Conservation (phyloP, 805 yeast species). For the Blastobotrys robertii region DNA sequence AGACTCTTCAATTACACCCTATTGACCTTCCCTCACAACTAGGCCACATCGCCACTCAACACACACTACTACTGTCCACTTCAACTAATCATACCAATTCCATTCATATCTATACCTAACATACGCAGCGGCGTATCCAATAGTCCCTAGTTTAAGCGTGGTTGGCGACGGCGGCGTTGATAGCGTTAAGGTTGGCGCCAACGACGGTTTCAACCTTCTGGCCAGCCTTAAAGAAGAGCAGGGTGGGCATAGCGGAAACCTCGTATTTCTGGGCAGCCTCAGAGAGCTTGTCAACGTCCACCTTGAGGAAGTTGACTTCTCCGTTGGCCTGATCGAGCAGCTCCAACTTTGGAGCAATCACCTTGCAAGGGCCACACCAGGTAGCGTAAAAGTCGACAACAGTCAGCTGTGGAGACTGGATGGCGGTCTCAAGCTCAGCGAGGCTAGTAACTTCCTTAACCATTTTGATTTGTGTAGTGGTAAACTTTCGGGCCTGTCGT, state of each 20-base stretch:
- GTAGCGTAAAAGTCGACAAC: conserved; percentile 94
- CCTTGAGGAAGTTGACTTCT: conserved; percentile 69
- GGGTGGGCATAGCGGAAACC: conserved; percentile 59
- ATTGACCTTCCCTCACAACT: too few species aligned
- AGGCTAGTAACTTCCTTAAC: conserved; percentile 41
- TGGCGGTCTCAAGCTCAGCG: conserved; percentile 58
- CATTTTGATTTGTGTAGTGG: conserved; percentile 9
- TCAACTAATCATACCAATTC: too few species aligned
- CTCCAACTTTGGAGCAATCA: conserved; percentile 88
- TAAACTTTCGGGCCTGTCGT: conserved; percentile 4
- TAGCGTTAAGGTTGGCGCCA: conserved; percentile 69
- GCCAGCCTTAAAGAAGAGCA: conserved; percentile 75
- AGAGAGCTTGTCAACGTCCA: conserved; percentile 81
- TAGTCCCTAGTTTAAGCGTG: conserved; percentile 21
- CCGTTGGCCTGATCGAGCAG: conserved; percentile 55
- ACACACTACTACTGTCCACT: too few species aligned
- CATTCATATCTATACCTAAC: too few species aligned
- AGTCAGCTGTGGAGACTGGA: conserved; percentile 58
- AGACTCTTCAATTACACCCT: too few species aligned
- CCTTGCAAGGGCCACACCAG: conserved; percentile 99
- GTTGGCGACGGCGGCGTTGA: conserved; percentile 57
- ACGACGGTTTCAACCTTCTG: conserved; percentile 66
- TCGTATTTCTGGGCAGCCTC: conserved; percentile 61
- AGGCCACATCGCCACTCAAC: too few species aligned
- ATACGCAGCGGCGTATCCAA: too few species aligned